Evolutionary conservation across 73 alveolate genomes (phyloP), one percentile per base, ranked within the genome.

Genomic region (Paramecium biaurelia): DNA sequence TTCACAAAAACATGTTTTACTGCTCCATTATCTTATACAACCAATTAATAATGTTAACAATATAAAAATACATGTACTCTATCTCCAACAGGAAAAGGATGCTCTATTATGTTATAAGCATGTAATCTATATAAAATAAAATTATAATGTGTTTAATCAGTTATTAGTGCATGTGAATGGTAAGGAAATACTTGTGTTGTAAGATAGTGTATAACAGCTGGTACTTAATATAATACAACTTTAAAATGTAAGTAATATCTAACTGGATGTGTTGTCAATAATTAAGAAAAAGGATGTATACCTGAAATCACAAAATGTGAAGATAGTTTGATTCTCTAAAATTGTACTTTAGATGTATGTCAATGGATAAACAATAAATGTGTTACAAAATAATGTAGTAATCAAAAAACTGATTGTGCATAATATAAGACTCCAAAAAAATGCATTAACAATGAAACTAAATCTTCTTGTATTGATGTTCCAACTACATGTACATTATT

Each of bases 11-110:
- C 90, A 38, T 79, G 90, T 79, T 79, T 26, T 5, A 79, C 76
- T 12, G 90, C 90, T 41, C 90, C 90, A 4, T 26, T 26, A 42
- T 43, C 90, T 14, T 79, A 79, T 79, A 45, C 7, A 6, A 79
- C 90, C 4, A 63, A 72, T 72, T 28, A 1, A n/a, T 32, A 32
- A 15, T 72, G 86, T 72, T 32, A 0, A n/a, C 21, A 32, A 34
- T 72, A 72, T 72, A 15, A 34, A n/a, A 34, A 30, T 14, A 9
- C 21, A 14, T 72, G 86, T 18, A 72, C 86, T 12, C 6, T 72
- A 5, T 20, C 56, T 34, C 58, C 53, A 35, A 15, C 35, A 34
- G 56, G 58, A 15, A 35, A 72, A 38, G 86, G 86, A 35, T 72
- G 86, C 11, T 34, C 58, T 0, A 0, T 72, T 28, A 72, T 35